Percentiles rank a stretch among this genome's conserved stretches.
phyloP scores from a whole-genome alignment of 805 yeast species.

The Pichia heedii region DNA sequence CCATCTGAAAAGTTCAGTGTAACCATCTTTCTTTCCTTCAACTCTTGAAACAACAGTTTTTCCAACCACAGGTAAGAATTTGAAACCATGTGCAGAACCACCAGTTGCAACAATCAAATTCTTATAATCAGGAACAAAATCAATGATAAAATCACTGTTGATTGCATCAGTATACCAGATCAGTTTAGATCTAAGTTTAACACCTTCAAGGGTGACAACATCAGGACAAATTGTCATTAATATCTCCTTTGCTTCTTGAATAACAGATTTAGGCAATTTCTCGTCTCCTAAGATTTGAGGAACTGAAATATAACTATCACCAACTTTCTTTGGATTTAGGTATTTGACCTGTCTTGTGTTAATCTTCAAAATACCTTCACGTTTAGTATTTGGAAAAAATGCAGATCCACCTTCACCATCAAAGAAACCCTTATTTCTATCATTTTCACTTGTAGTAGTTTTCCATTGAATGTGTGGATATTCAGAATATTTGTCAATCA shows the following conservation, averaged over 20 bases:
- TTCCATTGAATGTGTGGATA: slow-evolving; percentile 16
- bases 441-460: slow-evolving; percentile 11
- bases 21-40: slow-evolving; percentile 6
- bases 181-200: not conserved
- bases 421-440: slow-evolving; percentile 7
- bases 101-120: slow-evolving; percentile 17
- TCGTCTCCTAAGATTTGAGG: slow-evolving; percentile 11
- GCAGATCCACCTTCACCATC: slow-evolving; percentile 14
- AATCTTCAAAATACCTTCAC: slow-evolving; percentile 12
- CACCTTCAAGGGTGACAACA: not conserved
- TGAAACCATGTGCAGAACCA: slow-evolving; percentile 20
- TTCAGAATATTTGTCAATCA: slow-evolving; percentile 18
- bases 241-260: slow-evolving; percentile 14
- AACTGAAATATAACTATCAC: slow-evolving; percentile 3
- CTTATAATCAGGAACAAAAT: slow-evolving; percentile 16
- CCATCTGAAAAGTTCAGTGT: slow-evolving; percentile 15
- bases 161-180: slow-evolving; percentile 19
- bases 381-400: slow-evolving; percentile 12
- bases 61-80: slow-evolving; percentile 18
- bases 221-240: slow-evolving; percentile 7
- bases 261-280: slow-evolving; percentile 11
- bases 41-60: slow-evolving; percentile 12
- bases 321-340: slow-evolving; percentile 6
- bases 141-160: slow-evolving; percentile 18
- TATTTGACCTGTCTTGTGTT: slow-evolving; percentile 12